Conservation (phyloP, 208 protist species). For the Leishmania amazonensis region DNA sequence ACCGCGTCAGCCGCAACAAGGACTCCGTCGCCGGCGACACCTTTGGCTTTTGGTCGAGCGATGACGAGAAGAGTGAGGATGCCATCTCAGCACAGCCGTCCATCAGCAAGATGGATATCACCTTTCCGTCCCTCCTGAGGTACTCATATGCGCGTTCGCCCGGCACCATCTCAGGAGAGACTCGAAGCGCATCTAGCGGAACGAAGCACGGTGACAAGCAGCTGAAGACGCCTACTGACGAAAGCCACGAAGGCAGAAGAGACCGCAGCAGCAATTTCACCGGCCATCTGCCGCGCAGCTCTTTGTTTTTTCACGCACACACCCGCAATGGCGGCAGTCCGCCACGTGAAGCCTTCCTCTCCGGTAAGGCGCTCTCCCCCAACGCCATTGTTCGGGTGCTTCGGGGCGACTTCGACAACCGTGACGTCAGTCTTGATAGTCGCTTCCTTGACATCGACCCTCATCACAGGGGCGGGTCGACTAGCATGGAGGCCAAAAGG, state of each 20-base stretch:
- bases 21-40: background rate
- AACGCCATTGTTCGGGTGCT: conserved; percentile 25
- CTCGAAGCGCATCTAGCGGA: background rate
- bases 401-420: conserved; percentile 33
- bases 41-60: conserved; percentile 9
- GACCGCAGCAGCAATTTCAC: no score
- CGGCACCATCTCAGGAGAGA: background rate
- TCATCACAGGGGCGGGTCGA: no score
- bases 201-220: background rate
- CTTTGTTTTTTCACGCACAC: background rate
- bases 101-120: conserved; percentile 7
- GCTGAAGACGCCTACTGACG: background rate
- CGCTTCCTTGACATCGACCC: background rate
- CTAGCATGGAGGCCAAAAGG: background rate
- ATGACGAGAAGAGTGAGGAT: conserved; percentile 5
- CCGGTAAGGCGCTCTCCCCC: background rate
- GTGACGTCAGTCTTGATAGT: conserved; percentile 42
- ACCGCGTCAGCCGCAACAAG: background rate
- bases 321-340: background rate
- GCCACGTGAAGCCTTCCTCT: background rate
- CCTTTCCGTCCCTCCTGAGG: conserved; percentile 17
- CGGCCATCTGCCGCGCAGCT: background rate
- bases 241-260: background rate
- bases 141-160: conserved; percentile 9
- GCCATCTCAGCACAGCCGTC: background rate